Evolutionary conservation across 768 basidiomycete genomes (phyloP).

Genomic region (Lactarius indigo): DNA sequence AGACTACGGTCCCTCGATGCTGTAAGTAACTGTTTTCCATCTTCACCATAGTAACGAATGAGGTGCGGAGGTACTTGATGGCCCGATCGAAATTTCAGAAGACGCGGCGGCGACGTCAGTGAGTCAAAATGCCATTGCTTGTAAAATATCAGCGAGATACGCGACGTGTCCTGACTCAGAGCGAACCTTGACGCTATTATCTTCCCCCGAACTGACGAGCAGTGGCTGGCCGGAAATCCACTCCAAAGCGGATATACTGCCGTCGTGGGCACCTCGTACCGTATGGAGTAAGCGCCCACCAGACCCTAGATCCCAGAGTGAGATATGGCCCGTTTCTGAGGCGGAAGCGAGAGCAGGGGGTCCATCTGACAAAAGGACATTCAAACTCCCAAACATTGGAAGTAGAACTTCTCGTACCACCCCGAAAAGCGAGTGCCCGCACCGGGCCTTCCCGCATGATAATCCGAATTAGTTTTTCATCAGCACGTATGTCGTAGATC

Average conservation of each 20-base stretch:
- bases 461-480: constrained; percentile 85
- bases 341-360: constrained; percentile 86
- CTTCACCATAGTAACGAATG: constrained; percentile 94
- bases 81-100: constrained; percentile 90
- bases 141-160: background rate
- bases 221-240: constrained; percentile 95
- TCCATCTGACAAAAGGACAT: constrained; percentile 53
- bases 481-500: constrained; percentile 85
- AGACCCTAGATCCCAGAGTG: constrained; percentile 88
- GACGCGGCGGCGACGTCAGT: constrained; percentile 75
- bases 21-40: constrained; percentile 91
- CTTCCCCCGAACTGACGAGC: constrained; percentile 84
- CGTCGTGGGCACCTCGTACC: constrained; percentile 85
- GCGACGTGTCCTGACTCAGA: background rate
- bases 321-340: constrained; percentile 83
- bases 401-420: constrained; percentile 46
- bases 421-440: constrained; percentile 77
- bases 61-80: constrained; percentile 89
- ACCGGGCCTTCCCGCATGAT: constrained; percentile 87
- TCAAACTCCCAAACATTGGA: background rate
- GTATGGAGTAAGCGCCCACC: constrained; percentile 82
- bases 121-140: constrained; percentile 99
- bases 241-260: constrained; percentile 73
- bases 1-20: constrained; percentile 87
- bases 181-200: constrained; percentile 90